These are phyloP conservation scores for Chalaropsis ovoidea DNA, from an alignment of 2,329 filamentous ascomycete genomes.

Conservation along the genomic window DNA sequence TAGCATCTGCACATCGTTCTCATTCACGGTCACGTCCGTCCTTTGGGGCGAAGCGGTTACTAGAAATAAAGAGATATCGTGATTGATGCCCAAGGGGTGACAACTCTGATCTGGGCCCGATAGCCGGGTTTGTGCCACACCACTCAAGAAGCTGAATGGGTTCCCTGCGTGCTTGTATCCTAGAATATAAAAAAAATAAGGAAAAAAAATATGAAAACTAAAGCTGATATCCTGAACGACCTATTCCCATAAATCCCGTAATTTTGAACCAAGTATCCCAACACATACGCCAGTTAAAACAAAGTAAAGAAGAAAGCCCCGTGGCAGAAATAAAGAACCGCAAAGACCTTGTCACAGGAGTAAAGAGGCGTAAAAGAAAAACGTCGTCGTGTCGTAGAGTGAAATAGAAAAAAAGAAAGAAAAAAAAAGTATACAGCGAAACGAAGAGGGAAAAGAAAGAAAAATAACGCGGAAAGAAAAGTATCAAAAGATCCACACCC, in stretches of 20 bases:
- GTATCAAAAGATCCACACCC: not conserved
- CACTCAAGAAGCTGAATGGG: not conserved
- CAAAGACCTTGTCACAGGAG: not conserved
- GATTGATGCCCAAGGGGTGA: conserved; percentile 6
- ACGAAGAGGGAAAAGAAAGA: conserved; percentile 13
- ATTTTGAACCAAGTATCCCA: conserved; percentile 14
- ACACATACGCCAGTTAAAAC: not conserved
- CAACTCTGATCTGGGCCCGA: not conserved
- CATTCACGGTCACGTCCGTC: not conserved
- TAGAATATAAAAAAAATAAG: not conserved
- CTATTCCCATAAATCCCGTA: conserved; percentile 3
- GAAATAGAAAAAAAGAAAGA: conserved; percentile 17
- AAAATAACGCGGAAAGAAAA: conserved; percentile 1
- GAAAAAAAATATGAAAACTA: not conserved
- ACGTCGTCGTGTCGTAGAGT: conserved; percentile 1
- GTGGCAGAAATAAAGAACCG: conserved; percentile 5
- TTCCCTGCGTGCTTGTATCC: not conserved
- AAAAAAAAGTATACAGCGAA: conserved; percentile 16
- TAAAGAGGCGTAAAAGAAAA: conserved; percentile 7
- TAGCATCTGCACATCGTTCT: not conserved
- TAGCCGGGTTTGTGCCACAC: not conserved
- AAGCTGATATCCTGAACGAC: not conserved
- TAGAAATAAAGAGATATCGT: not conserved
- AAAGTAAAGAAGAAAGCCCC: not conserved
- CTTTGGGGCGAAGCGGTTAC: not conserved